These are phyloP conservation scores for Boletus insuetus DNA, from an alignment of 768 basidiomycete species.

Conservation along the genomic window DNA sequence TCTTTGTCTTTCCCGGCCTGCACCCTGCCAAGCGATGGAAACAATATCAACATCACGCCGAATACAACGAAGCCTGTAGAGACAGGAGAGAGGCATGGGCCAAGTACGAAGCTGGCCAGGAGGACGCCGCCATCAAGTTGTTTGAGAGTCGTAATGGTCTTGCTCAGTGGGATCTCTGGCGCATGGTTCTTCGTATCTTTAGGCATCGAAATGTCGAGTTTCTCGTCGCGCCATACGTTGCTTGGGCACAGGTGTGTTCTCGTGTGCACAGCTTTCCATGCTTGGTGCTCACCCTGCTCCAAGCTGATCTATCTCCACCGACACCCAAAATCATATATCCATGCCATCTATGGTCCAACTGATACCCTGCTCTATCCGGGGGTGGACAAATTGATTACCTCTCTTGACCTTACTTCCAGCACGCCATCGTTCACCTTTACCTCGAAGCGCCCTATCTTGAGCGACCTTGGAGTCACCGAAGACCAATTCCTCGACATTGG, in stretches of 20 bases:
- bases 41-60: constrained; percentile 46
- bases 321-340: constrained; percentile 90
- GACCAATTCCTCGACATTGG: constrained; percentile 96
- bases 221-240: constrained; percentile 91
- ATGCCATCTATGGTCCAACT: constrained; percentile 88
- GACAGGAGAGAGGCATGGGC: constrained; percentile 87
- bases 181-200: constrained; percentile 88
- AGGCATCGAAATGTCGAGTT: constrained; percentile 95
- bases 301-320: constrained; percentile 94
- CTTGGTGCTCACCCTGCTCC: constrained; percentile 6
- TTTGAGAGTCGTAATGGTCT: constrained; percentile 75
- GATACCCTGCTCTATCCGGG: constrained; percentile 88
- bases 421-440: constrained; percentile 79
- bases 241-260: constrained; percentile 87
- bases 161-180: constrained; percentile 90
- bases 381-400: constrained; percentile 87
- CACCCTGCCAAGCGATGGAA: constrained; percentile 74
- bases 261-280: not conserved
- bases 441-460: constrained; percentile 74
- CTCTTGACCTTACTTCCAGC: constrained; percentile 69
- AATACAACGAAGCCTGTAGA: constrained; percentile 64
- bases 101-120: constrained; percentile 89
- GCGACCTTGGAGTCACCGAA: constrained; percentile 62
- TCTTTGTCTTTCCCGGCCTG: constrained; percentile 96
- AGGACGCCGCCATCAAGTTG: constrained; percentile 81